A percentile compares a stretch with the other conserved stretches of the same genome.
Conservation (phyloP, 2,329 filamentous ascomycete species). For the Ophiocordyceps camponoti-rufipedis region DNA sequence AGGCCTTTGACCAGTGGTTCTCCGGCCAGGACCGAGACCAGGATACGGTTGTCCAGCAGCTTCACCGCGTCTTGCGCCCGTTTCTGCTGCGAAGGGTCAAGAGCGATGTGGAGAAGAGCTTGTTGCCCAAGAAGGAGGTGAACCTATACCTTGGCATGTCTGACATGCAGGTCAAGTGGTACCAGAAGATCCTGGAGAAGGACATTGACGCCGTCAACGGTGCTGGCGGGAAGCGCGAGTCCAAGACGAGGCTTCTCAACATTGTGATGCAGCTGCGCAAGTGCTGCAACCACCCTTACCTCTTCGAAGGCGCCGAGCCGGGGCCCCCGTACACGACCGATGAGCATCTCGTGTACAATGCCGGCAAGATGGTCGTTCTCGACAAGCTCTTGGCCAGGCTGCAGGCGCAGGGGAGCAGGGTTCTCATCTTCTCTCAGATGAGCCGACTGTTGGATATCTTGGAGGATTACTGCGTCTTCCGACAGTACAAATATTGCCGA, state of each 20-base stretch:
- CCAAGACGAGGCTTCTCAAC: slow-evolving; percentile 89
- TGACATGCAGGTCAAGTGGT: slow-evolving; percentile 98
- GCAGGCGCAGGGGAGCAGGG: slow-evolving; percentile 71
- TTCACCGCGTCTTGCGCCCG: slow-evolving; percentile 80
- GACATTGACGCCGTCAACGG: slow-evolving; percentile 98
- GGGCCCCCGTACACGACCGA: slow-evolving; percentile 96
- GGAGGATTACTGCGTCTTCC: slow-evolving; percentile 95
- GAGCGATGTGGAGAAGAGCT: slow-evolving; percentile 92
- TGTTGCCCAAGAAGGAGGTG: slow-evolving; percentile 91
- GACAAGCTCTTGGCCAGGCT: slow-evolving; percentile 79
- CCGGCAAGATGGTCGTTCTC: slow-evolving; percentile 93
- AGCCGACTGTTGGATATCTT: slow-evolving; percentile 91
- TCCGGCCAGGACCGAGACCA: slow-evolving; percentile 79
- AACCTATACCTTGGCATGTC: slow-evolving; percentile 98
- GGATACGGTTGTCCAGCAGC: slow-evolving; percentile 86
- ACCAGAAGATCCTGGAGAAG: slow-evolving; percentile 96
- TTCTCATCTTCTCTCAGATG: slow-evolving; percentile 99
- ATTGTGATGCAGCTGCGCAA: slow-evolving; percentile 99
- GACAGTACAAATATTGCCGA: slow-evolving; percentile 86
- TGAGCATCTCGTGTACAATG: slow-evolving; percentile 83
- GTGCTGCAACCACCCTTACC: slow-evolving; percentile 95
- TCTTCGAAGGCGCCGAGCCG: slow-evolving; percentile 93
- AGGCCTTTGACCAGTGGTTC: slow-evolving; percentile 98
- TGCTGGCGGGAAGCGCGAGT: slow-evolving; percentile 88
- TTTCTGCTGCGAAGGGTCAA: slow-evolving; percentile 94